A percentile compares a stretch with the other conserved stretches of the same genome.
These are phyloP conservation scores for Leucocoprinus birnbaumii DNA, from an alignment of 768 basidiomycete species.

Conservation along the genomic window DNA sequence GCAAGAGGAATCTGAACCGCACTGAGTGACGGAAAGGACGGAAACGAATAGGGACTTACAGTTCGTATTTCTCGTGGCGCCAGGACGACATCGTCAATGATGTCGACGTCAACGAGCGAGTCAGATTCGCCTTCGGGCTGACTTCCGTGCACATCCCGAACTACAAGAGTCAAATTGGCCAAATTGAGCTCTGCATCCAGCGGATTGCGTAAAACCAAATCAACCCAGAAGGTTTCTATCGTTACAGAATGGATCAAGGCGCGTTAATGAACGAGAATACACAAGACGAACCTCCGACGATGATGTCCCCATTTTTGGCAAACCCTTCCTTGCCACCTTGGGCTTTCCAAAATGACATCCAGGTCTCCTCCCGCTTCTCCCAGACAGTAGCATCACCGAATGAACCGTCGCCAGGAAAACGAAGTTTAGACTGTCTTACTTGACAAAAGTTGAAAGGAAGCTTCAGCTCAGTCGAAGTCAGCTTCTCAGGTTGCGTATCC, in stretches of 20 bases:
- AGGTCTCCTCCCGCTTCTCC: constrained; percentile 62
- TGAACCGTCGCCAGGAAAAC: constrained; percentile 49
- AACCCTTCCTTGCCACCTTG: constrained; percentile 53
- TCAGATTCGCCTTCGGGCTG: constrained; percentile 27
- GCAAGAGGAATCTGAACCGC: constrained; percentile 31
- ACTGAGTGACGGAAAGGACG: not conserved
- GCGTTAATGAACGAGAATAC: not conserved
- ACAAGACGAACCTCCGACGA: constrained; percentile 52
- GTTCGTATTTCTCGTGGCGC: constrained; percentile 61
- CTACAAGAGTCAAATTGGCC: constrained; percentile 53
- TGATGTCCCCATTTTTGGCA: constrained; percentile 53
- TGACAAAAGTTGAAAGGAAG: constrained; percentile 70
- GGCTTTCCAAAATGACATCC: constrained; percentile 58
- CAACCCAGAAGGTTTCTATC: constrained; percentile 76
- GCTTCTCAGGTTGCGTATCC: constrained; percentile 47
- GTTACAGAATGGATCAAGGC: no score
- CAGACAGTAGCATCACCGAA: constrained; percentile 48
- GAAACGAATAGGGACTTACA: constrained; percentile 34
- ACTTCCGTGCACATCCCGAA: constrained; percentile 35
- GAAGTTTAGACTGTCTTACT: constrained; percentile 50
- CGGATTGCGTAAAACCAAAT: constrained; percentile 68
- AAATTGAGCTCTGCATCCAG: constrained; percentile 72
- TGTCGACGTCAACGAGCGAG: constrained; percentile 52
- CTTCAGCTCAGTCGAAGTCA: constrained; percentile 41
- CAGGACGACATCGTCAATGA: constrained; percentile 59